Percentiles rank a stretch among this genome's conserved stretches.
Conservation (phyloP, 257 asterid genomes). For the Lycium barbarum region DNA sequence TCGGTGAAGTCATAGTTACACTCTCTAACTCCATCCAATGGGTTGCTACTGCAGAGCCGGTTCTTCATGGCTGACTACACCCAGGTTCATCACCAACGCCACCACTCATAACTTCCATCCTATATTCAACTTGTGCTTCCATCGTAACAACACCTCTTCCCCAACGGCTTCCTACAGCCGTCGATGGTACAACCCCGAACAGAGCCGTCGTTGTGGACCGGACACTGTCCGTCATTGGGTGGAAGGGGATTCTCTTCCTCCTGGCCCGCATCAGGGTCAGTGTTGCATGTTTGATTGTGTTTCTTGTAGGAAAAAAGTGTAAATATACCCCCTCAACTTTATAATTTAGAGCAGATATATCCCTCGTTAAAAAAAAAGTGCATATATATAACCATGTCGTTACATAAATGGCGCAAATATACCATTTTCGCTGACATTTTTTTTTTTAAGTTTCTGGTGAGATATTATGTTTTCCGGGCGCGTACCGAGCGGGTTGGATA, state of each 20-base stretch:
- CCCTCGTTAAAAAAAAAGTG: too few species aligned
- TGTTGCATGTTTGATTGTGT: too few species aligned
- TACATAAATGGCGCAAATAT: too few species aligned
- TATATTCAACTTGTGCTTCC: constrained; percentile 24
- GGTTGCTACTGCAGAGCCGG: constrained; percentile 42
- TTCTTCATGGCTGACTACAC: constrained; percentile 14
- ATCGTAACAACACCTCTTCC: constrained; percentile 32
- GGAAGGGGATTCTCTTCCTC: constrained; percentile 24
- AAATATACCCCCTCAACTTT: too few species aligned
- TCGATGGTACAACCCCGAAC: constrained; percentile 36
- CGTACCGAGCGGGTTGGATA: too few species aligned
- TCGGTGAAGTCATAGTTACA: not conserved
- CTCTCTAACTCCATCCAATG: constrained; percentile 27
- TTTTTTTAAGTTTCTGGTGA: too few species aligned
- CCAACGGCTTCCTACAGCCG: constrained; percentile 30
- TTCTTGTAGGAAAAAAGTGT: too few species aligned
- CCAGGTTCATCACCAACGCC: constrained; percentile 26
- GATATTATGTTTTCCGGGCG: too few species aligned
- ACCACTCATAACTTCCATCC: not conserved
- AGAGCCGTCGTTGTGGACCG: not conserved
- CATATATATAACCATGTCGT: too few species aligned
- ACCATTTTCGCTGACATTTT: too few species aligned
- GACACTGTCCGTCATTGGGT: constrained; percentile 48
- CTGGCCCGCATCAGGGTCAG: constrained; percentile 38
- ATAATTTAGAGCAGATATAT: too few species aligned